phyloP scores from a whole-genome alignment of 1,139 yeast species.

The Yamadazyma triangularis region DNA sequence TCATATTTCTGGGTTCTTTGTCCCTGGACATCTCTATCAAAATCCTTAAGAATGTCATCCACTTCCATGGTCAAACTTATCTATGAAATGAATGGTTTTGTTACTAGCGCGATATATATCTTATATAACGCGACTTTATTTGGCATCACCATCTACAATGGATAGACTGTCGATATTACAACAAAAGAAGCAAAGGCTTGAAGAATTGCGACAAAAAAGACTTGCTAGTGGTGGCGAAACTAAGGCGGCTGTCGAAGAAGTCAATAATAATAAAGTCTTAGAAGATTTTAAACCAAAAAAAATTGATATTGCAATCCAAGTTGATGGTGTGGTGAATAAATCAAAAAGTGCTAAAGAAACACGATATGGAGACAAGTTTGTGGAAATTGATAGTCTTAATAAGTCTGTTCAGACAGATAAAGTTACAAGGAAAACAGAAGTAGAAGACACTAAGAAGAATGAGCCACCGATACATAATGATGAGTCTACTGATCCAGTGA shows the following conservation, averaged over 20 bases:
- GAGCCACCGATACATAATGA: conserved; percentile 1
- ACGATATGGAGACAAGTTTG: conserved; percentile 2
- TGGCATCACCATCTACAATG: conserved; percentile 12
- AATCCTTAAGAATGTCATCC: conserved; percentile 64
- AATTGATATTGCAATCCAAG: conserved; percentile 19
- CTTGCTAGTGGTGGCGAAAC: conserved; percentile 10
- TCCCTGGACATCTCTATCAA: conserved; percentile 32
- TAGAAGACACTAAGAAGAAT: conserved; percentile 3
- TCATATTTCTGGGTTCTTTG: conserved; percentile 2
- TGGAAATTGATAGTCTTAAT: conserved; percentile 21
- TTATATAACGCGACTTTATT: not conserved
- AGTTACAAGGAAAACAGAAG: conserved; percentile 7
- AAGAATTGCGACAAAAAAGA: conserved; percentile 35
- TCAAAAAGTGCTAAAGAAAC: conserved; percentile 1
- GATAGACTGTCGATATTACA: conserved; percentile 38
- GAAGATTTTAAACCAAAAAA: conserved; percentile 3
- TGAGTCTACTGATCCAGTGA: not conserved
- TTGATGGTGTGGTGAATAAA: conserved; percentile 1
- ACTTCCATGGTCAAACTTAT: too few relatives aligned
- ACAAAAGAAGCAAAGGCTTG: conserved; percentile 39
- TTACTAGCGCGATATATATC: conserved; percentile 1
- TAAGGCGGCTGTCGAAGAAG: conserved; percentile 1
- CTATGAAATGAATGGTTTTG: too few relatives aligned
- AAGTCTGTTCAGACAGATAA: conserved; percentile 26
- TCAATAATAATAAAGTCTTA: not conserved